Conservation (phyloP, 805 yeast species). For the Saccharomycopsis babjevae region DNA sequence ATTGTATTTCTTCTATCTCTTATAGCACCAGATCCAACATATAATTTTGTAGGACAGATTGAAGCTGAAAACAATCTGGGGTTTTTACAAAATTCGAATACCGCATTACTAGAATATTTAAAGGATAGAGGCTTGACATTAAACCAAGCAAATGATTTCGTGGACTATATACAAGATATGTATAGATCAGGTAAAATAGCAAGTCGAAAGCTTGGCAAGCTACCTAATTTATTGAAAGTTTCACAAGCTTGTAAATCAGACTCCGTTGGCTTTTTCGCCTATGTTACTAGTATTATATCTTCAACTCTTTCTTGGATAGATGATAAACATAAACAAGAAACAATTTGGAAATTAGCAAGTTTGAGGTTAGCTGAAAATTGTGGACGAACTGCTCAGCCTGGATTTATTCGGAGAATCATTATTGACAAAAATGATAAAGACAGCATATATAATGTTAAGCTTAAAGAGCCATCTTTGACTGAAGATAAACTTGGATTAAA, state of each 20-base stretch:
- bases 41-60: conserved; percentile 33
- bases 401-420: conserved; percentile 48
- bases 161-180: conserved; percentile 36
- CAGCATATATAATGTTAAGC: conserved; percentile 21
- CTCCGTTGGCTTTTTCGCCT: conserved; percentile 31
- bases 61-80: conserved; percentile 11
- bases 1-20: conserved; percentile 37
- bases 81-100: conserved; percentile 8
- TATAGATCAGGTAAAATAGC: conserved; percentile 20
- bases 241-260: conserved; percentile 21
- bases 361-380: conserved; percentile 66
- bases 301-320: conserved; percentile 38
- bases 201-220: conserved; percentile 25
- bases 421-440: conserved; percentile 25
- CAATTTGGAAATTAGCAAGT: conserved; percentile 47
- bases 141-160: conserved; percentile 22
- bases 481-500: conserved; percentile 82
- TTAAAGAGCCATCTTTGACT: conserved; percentile 79
- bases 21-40: conserved; percentile 38
- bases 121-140: conserved; percentile 25
- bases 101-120: conserved; percentile 23
- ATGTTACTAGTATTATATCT: conserved; percentile 42
- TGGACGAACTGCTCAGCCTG: conserved; percentile 78
- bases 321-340: conserved; percentile 24
- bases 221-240: conserved; percentile 24